Percentiles rank a stretch among this genome's conserved stretches.
These are phyloP conservation scores for Bombardia bombarda DNA, from an alignment of 495 filamentous ascomycete genomes.

Conservation along the genomic window DNA sequence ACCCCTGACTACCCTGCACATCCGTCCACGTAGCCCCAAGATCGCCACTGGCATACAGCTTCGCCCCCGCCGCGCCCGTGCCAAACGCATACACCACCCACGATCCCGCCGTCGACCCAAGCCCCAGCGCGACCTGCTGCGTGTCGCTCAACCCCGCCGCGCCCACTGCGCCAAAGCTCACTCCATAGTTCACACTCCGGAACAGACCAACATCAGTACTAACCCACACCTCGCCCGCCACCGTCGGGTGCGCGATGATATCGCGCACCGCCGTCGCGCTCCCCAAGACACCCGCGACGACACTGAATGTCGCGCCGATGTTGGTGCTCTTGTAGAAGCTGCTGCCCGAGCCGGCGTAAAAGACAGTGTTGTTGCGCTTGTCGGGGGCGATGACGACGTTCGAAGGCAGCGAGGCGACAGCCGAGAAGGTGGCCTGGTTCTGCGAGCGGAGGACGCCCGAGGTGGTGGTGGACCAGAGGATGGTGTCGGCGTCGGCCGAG, in stretches of 20 bases:
- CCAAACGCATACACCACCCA: constrained; percentile 47
- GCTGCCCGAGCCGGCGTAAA: constrained; percentile 42
- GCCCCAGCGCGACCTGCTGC: constrained; percentile 39
- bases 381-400: constrained; percentile 43
- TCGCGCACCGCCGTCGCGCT: constrained; percentile 33
- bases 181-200: constrained; percentile 41
- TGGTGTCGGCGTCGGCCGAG: constrained; percentile 44
- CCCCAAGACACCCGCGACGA: constrained; percentile 22
- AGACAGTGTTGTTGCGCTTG: constrained; percentile 41
- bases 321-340: constrained; percentile 42
- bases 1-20: constrained; percentile 46
- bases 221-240: constrained; percentile 45
- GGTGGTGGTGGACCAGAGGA: constrained; percentile 39
- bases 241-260: constrained; percentile 40
- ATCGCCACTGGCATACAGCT: constrained; percentile 45
- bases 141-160: constrained; percentile 27
- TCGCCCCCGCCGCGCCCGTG: constrained; percentile 30
- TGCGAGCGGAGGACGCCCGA: constrained; percentile 35
- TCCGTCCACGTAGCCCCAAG: constrained; percentile 42
- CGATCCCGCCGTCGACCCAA: constrained; percentile 17
- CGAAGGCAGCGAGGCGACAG: constrained; percentile 36
- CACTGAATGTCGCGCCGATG: constrained; percentile 34
- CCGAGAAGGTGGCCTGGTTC: constrained; percentile 32
- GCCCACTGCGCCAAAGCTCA: constrained; percentile 33
- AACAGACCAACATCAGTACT: constrained; percentile 47